phyloP scores from a whole-genome alignment of 257 asterid species.

The Ehretia macrophylla region DNA sequence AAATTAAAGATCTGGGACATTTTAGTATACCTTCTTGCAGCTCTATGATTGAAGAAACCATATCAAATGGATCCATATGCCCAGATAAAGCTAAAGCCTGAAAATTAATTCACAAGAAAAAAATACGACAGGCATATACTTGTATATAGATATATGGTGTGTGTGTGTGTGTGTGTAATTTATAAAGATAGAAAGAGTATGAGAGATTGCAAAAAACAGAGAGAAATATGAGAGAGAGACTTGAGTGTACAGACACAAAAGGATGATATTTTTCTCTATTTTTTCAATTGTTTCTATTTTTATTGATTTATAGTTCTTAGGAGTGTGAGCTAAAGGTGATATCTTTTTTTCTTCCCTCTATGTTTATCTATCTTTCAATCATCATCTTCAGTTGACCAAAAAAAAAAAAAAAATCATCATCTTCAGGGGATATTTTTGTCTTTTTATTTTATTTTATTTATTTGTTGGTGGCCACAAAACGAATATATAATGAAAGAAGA shows the following conservation, averaged over 20 bases:
- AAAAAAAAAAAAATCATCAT: too few species aligned
- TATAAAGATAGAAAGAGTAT: too few species aligned
- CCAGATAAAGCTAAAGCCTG: neutral
- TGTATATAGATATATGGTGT: slow-evolving; percentile 7
- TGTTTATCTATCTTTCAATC: too few species aligned
- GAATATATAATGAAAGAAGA: too few species aligned
- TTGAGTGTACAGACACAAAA: neutral
- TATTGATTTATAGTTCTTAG: too few species aligned
- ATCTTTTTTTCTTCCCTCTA: neutral
- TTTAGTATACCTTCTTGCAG: slow-evolving; percentile 54
- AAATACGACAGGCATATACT: neutral
- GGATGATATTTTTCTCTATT: slow-evolving; percentile 15
- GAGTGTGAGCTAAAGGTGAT: too few species aligned
- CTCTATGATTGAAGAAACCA: slow-evolving; percentile 39
- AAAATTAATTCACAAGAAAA: slow-evolving; percentile 28
- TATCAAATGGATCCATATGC: slow-evolving; percentile 49
- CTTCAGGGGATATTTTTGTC: neutral
- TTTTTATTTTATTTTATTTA: neutral
- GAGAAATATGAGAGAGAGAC: slow-evolving; percentile 1
- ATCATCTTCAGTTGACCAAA: neutral
- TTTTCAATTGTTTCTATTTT: slow-evolving; percentile 5
- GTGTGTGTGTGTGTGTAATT: too few species aligned
- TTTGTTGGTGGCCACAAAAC: too few species aligned
- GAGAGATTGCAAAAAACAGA: too few species aligned
- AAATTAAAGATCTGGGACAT: slow-evolving; percentile 27